A percentile compares a stretch with the other conserved stretches of the same genome.
phyloP scores from a whole-genome alignment of 495 filamentous ascomycete species.

The Xylaria nigripes region DNA sequence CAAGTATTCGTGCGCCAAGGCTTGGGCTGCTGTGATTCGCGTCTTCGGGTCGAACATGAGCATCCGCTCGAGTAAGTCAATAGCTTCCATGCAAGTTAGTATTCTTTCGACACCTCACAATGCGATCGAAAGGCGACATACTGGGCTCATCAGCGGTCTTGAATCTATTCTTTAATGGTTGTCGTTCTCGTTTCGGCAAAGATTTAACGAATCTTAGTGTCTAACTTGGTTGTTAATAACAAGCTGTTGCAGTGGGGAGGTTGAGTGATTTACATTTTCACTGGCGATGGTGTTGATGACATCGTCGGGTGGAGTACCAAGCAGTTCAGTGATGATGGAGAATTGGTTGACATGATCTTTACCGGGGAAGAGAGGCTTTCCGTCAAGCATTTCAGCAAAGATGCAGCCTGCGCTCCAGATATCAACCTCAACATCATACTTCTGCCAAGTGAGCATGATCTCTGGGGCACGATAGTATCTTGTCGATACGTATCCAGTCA shows the following conservation, averaged over 20 bases:
- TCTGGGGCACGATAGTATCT: slow-evolving; percentile 97
- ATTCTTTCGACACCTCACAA: not conserved
- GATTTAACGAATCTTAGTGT: slow-evolving; percentile 96
- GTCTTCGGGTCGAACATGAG: slow-evolving; percentile 95
- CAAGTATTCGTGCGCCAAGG: slow-evolving; percentile 85
- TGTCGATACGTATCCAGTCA: slow-evolving; percentile 98
- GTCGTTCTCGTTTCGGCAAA: slow-evolving; percentile 87
- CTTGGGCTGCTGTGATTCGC: slow-evolving; percentile 75
- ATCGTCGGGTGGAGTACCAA: slow-evolving; percentile 97
- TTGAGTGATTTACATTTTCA: slow-evolving; percentile 66
- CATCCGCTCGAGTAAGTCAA: slow-evolving; percentile 93
- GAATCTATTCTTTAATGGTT: slow-evolving; percentile 86
- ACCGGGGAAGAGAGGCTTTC: slow-evolving; percentile 95
- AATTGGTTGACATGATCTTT: slow-evolving; percentile 99
- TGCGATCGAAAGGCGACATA: slow-evolving; percentile 35
- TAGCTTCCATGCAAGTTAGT: slow-evolving; percentile 47
- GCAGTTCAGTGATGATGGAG: slow-evolving; percentile 96
- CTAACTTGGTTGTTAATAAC: slow-evolving; percentile 38
- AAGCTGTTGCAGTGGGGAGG: not conserved
- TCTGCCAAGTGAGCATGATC: slow-evolving; percentile 99
- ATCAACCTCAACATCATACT: slow-evolving; percentile 98
- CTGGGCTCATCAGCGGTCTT: slow-evolving; percentile 89
- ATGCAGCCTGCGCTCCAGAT: slow-evolving; percentile 99
- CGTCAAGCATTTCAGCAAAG: slow-evolving; percentile 98
- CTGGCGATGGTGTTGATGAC: slow-evolving; percentile 98